Conservation (phyloP, 2,329 filamentous ascomycete genomes). For the Epichloe gansuensis region DNA sequence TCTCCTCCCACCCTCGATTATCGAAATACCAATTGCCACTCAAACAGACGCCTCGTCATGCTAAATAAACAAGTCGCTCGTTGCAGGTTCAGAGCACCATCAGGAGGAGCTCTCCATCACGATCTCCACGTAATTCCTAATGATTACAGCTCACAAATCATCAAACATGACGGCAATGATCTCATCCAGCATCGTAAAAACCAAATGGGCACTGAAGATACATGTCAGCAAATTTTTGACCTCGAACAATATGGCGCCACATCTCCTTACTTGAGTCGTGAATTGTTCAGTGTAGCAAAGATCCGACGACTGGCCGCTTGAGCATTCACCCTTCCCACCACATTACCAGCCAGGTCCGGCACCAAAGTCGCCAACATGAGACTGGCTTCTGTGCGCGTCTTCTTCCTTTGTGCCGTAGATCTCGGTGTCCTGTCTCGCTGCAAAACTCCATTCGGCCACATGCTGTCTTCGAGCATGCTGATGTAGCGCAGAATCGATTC, state of each 20-base stretch:
- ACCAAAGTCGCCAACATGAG: slow-evolving; percentile 80
- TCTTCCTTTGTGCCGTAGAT: slow-evolving; percentile 59
- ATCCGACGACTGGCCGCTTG: slow-evolving; percentile 79
- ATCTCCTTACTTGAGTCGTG: slow-evolving; percentile 62
- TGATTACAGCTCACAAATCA: slow-evolving; percentile 13
- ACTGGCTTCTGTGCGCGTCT: slow-evolving; percentile 74
- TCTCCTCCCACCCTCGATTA: neutral
- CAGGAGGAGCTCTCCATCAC: neutral
- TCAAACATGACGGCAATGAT: slow-evolving; percentile 52
- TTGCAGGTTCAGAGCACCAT: neutral
- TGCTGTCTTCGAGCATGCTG: slow-evolving; percentile 53
- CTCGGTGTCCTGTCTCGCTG: slow-evolving; percentile 40
- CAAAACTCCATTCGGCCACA: slow-evolving; percentile 66
- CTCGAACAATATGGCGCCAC: neutral
- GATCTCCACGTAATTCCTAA: neutral
- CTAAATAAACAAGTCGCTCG: neutral
- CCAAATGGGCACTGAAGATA: slow-evolving; percentile 46
- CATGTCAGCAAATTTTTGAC: neutral
- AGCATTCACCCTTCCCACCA: slow-evolving; percentile 85
- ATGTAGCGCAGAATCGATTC: slow-evolving; percentile 69
- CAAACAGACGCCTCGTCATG: slow-evolving; percentile 3
- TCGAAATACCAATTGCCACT: neutral
- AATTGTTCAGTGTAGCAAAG: slow-evolving; percentile 85
- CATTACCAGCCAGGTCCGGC: slow-evolving; percentile 81
- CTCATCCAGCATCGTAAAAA: slow-evolving; percentile 61